phyloP scores from a whole-genome alignment of 345 rosid genomes.

The Laguncularia racemosa region DNA sequence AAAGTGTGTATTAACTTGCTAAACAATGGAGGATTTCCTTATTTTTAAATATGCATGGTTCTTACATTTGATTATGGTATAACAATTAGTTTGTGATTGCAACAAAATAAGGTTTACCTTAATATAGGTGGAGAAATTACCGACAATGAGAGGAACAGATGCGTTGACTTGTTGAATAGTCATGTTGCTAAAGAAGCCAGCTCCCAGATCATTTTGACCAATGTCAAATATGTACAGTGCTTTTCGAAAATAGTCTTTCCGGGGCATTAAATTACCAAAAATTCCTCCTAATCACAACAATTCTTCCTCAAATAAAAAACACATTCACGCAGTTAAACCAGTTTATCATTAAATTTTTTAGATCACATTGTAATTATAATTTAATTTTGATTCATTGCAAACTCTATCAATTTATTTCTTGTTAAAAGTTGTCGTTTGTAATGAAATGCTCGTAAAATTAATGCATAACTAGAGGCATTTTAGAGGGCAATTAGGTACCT shows the following conservation, averaged over 20 bases:
- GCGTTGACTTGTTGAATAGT: constrained; percentile 2
- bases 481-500: no score
- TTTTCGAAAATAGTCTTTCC: constrained; percentile 21
- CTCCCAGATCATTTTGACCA: neutral
- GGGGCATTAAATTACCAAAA: constrained; percentile 24
- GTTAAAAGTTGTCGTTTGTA: no score
- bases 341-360: no score
- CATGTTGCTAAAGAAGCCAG: constrained; percentile 16
- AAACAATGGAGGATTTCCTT: no score
- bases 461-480: no score
- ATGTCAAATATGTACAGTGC: constrained; percentile 12
- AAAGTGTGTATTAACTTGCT: no score
- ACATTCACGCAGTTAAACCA: no score
- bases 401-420: no score
- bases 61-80: neutral
- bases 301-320: neutral
- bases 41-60: no score
- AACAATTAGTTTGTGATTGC: neutral
- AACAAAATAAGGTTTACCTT: constrained; percentile 16
- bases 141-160: constrained; percentile 35
- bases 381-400: no score
- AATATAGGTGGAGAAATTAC: constrained; percentile 23
- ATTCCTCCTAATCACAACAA: neutral
- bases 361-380: no score
- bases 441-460: no score